phyloP scores from a whole-genome alignment of 169 alveolate species.

The Perkinsus marinus region DNA sequence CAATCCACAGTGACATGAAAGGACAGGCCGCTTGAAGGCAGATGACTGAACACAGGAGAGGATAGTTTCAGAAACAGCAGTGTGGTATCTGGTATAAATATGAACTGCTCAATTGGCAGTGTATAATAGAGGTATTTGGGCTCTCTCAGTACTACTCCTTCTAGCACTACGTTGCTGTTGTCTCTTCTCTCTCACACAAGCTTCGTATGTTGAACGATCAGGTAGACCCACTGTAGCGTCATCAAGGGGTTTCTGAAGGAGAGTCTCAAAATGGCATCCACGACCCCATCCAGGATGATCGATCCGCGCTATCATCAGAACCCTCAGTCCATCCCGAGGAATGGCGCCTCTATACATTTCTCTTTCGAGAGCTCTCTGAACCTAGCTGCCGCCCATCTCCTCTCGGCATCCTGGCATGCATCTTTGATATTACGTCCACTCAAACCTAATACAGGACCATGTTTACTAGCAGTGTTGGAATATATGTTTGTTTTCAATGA shows the following conservation, averaged over 20 bases:
- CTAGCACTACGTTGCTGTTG: neutral
- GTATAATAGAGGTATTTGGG: neutral
- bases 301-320: too few species aligned
- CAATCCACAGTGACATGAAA: too few species aligned
- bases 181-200: neutral
- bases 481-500: too few species aligned
- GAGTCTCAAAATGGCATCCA: too few species aligned
- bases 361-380: conserved; percentile 26
- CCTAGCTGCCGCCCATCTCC: conserved; percentile 63
- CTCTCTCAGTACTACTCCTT: neutral
- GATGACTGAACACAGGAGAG: too few species aligned
- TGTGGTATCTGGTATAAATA: neutral
- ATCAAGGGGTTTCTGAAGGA: neutral
- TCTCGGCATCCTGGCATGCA: conserved; percentile 69
- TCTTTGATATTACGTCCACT: conserved; percentile 23
- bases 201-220: neutral
- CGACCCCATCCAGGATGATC: too few species aligned
- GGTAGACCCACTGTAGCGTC: neutral
- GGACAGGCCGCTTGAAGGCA: too few species aligned
- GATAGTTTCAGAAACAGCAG: too few species aligned
- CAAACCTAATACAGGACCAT: neutral
- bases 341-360: too few species aligned
- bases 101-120: neutral
- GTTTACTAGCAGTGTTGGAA: too few species aligned
- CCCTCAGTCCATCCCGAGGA: too few species aligned